A percentile compares a stretch with the other conserved stretches of the same genome.
Evolutionary conservation across 441 rosid genomes (phyloP).

Genomic region (Sinapis alba): DNA sequence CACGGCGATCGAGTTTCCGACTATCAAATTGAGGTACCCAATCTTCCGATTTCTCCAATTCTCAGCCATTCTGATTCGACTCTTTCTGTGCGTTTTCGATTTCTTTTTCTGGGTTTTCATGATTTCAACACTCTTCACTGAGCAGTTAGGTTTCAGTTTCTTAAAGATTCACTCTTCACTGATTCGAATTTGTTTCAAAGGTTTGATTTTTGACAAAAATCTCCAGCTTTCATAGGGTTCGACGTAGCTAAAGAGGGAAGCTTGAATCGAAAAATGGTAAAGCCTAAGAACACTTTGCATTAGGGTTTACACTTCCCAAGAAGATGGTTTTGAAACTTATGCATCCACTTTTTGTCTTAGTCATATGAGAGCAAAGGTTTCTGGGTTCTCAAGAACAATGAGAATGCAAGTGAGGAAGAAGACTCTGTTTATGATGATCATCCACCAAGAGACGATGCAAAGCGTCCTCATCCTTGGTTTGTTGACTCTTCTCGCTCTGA

Average conservation of each 20-base stretch:
- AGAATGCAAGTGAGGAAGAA: slow-evolving; percentile 45
- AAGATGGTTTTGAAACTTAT: slow-evolving; percentile 27
- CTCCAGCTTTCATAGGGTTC: neutral
- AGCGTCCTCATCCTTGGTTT: slow-evolving; percentile 71
- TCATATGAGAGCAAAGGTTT: slow-evolving; percentile 62
- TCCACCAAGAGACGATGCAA: slow-evolving; percentile 45
- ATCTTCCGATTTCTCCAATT: neutral
- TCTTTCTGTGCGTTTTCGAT: neutral
- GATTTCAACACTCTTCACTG: slow-evolving; percentile 23
- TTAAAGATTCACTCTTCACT: no score
- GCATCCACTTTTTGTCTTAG: slow-evolving; percentile 25
- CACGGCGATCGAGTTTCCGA: slow-evolving; percentile 42
- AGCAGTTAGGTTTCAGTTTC: slow-evolving; percentile 14
- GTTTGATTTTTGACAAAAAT: slow-evolving; percentile 24
- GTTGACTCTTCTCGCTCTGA: slow-evolving; percentile 51
- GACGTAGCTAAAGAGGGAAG: slow-evolving; percentile 11
- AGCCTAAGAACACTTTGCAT: slow-evolving; percentile 3
- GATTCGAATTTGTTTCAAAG: slow-evolving; percentile 9
- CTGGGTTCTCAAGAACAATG: slow-evolving; percentile 57
- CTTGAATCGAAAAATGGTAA: slow-evolving; percentile 29
- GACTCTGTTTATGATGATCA: slow-evolving; percentile 51
- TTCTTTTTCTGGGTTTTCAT: neutral
- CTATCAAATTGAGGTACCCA: slow-evolving; percentile 37
- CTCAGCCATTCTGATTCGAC: neutral
- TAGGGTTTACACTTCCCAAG: slow-evolving; percentile 30